These are phyloP conservation scores for Zychaea mexicana DNA, from an alignment of 371 early-diverging fungal species.

Conservation along the genomic window DNA sequence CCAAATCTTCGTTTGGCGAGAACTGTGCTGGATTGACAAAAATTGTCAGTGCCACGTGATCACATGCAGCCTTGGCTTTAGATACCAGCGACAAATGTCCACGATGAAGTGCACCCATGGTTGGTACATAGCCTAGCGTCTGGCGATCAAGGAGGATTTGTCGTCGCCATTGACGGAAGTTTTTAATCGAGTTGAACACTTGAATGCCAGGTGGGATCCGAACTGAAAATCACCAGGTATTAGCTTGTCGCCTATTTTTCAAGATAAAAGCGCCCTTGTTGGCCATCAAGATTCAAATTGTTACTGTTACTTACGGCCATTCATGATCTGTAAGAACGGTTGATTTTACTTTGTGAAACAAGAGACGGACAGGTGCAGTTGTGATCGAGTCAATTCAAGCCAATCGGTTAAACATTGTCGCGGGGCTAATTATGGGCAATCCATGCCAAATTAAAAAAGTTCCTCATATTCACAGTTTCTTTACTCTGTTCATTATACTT, in stretches of 20 bases:
- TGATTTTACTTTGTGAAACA: background rate
- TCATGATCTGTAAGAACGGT: background rate
- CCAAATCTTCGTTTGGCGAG: constrained; percentile 93
- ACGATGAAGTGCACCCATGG: constrained; percentile 92
- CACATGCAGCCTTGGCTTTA: constrained; percentile 62
- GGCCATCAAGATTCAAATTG: too few species aligned
- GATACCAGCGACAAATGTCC: constrained; percentile 84
- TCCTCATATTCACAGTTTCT: too few species aligned
- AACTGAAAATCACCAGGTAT: constrained; percentile 18
- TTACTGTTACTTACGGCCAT: background rate
- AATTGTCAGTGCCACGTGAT: constrained; percentile 80
- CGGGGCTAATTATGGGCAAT: too few species aligned
- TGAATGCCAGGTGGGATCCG: constrained; percentile 53
- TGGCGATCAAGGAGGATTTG: constrained; percentile 47
- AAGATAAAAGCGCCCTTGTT: too few species aligned
- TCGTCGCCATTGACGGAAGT: constrained; percentile 68
- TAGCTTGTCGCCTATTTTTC: background rate
- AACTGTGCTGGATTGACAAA: constrained; percentile 99
- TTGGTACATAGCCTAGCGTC: constrained; percentile 78
- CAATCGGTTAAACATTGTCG: too few species aligned
- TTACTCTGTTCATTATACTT: too few species aligned
- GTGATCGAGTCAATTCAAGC: too few species aligned
- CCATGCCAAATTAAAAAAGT: too few species aligned
- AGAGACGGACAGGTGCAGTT: too few species aligned
- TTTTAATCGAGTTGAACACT: constrained; percentile 63